Percentiles rank a stretch among this genome's conserved stretches.
Evolutionary conservation across 176 grass and related monocot species (phyloP).

Genomic region (Eleusine coracana): DNA sequence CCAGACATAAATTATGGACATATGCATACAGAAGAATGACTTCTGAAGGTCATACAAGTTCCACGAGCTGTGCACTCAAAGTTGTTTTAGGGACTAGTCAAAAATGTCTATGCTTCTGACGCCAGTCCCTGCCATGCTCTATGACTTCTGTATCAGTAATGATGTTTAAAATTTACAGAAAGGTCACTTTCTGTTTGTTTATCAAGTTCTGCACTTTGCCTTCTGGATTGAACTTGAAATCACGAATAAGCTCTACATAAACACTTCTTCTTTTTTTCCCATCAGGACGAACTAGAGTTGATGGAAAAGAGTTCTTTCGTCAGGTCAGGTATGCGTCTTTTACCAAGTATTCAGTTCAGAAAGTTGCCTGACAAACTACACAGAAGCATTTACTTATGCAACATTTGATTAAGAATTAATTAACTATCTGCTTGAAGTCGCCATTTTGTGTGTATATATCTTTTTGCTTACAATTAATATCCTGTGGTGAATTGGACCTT

Average conservation of each 20-base stretch:
- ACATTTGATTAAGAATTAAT: slow-evolving; percentile 16
- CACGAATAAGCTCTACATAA: neutral
- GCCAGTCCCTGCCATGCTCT: no score
- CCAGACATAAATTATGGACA: neutral
- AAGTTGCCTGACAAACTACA: neutral
- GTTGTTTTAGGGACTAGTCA: no score
- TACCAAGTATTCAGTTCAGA: neutral
- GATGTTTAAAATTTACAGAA: neutral
- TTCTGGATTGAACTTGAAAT: neutral
- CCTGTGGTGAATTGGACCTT: slow-evolving; percentile 8
- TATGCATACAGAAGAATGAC: neutral
- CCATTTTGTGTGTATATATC: neutral
- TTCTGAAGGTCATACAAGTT: slow-evolving; percentile 12
- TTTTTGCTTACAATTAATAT: neutral
- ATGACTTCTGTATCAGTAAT: no score
- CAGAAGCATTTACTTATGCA: neutral
- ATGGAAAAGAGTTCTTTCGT: slow-evolving; percentile 98
- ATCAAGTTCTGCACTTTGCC: neutral
- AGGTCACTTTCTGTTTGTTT: neutral
- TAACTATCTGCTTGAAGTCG: neutral
- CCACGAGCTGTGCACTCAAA: neutral
- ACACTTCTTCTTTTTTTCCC: slow-evolving; percentile 27
- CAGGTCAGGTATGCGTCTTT: slow-evolving; percentile 74
- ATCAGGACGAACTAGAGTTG: slow-evolving; percentile 80
- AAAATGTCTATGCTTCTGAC: no score